phyloP scores from a whole-genome alignment of 1,139 yeast species.

The Blastobotrys arbuscula region DNA sequence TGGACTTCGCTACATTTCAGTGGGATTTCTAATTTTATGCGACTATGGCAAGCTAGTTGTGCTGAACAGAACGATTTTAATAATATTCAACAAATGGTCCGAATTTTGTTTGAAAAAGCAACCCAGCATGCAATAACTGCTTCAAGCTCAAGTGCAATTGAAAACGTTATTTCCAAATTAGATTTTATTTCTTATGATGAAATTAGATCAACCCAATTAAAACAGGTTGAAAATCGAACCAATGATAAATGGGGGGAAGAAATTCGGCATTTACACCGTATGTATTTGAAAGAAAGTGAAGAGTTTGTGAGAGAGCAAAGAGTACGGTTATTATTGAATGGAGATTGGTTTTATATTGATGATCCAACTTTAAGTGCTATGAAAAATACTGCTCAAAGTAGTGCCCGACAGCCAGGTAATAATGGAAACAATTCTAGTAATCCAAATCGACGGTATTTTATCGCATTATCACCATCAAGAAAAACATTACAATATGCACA shows the following conservation, averaged over 20 bases:
- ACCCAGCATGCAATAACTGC: constrained; percentile 25
- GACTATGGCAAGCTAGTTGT: constrained; percentile 63
- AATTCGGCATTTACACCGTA: constrained; percentile 46
- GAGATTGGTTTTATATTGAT: constrained; percentile 79
- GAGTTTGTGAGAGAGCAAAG: constrained; percentile 80
- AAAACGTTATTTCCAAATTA: constrained; percentile 28
- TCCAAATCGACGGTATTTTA: constrained; percentile 44
- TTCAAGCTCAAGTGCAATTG: constrained; percentile 21
- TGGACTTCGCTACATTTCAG: constrained; percentile 54
- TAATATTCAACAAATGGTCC: constrained; percentile 42
- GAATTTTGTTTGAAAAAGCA: constrained; percentile 34
- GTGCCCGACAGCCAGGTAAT: constrained; percentile 25
- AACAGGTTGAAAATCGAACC: constrained; percentile 37
- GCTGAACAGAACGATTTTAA: constrained; percentile 51
- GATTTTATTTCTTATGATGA: constrained; percentile 43
- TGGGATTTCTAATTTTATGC: constrained; percentile 52
- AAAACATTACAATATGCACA: constrained; percentile 57
- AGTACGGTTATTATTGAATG: constrained; percentile 62
- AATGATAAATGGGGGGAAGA: constrained; percentile 35
- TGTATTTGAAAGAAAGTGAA: constrained; percentile 54
- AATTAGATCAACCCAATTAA: constrained; percentile 53
- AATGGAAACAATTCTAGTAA: constrained; percentile 25
- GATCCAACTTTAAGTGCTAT: constrained; percentile 37
- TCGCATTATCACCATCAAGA: constrained; percentile 69
- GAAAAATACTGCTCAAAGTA: not conserved